Evolutionary conservation across 192 early-diverging fungal genomes (phyloP).

Genomic region (Rhizoclosmatium globosum): DNA sequence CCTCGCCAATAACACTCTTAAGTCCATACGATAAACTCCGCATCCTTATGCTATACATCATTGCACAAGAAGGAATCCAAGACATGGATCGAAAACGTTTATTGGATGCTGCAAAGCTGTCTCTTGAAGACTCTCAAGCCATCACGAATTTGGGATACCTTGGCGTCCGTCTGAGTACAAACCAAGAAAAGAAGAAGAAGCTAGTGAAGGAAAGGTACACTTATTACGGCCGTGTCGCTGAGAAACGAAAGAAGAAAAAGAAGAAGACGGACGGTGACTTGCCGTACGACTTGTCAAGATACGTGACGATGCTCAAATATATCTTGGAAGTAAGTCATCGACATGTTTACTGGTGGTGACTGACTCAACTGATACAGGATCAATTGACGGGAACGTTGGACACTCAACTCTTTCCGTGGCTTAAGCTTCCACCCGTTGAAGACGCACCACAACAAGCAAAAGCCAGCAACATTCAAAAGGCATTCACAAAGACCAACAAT

Average conservation of each 20-base stretch:
- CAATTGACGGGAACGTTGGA: constrained; percentile 62
- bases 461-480: constrained; percentile 35
- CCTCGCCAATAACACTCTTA: neutral
- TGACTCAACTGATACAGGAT: constrained; percentile 49
- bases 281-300: constrained; percentile 80
- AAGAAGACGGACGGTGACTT: constrained; percentile 63
- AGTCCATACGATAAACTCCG: constrained; percentile 79
- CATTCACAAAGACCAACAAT: constrained; percentile 35
- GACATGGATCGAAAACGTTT: constrained; percentile 75
- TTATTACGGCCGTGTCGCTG: constrained; percentile 53
- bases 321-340: constrained; percentile 61
- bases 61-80: constrained; percentile 78
- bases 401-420: constrained; percentile 69
- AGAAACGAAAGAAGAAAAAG: constrained; percentile 63
- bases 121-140: constrained; percentile 77
- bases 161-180: constrained; percentile 62
- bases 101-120: constrained; percentile 73
- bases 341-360: neutral
- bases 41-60: constrained; percentile 82
- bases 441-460: constrained; percentile 45
- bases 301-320: constrained; percentile 77
- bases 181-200: constrained; percentile 63
- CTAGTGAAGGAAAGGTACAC: constrained; percentile 45
- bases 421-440: constrained; percentile 57
- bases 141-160: constrained; percentile 77